A percentile compares a stretch with the other conserved stretches of the same genome.
Conservation (phyloP, 164 flowering plant species). For the Amborella trichopoda region DNA sequence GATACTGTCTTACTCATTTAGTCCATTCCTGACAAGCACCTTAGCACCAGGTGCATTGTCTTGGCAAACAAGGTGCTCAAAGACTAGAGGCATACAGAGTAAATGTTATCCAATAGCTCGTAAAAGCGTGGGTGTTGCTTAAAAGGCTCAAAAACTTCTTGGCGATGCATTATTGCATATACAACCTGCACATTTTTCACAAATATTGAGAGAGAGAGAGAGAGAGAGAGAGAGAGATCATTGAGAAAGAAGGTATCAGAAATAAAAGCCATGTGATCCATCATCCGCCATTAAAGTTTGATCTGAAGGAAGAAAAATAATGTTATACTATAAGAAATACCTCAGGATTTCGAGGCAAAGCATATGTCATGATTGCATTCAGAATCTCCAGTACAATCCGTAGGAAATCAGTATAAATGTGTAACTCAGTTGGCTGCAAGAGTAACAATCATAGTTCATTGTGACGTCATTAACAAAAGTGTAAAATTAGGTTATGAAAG, state of each 20-base stretch:
- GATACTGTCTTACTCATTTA: too few relatives aligned
- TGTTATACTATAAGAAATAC: too few relatives aligned
- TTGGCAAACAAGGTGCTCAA: too few relatives aligned
- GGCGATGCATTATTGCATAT: slow-evolving; percentile 92
- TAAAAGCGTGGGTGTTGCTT: slow-evolving; percentile 86
- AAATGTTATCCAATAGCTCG: slow-evolving; percentile 88
- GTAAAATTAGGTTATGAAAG: too few relatives aligned
- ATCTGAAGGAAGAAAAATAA: too few relatives aligned
- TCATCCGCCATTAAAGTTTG: too few relatives aligned
- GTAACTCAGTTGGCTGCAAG: slow-evolving; percentile 78
- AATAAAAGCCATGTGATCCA: too few relatives aligned
- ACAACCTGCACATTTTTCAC: slow-evolving; percentile 78
- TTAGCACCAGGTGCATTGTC: background rate
- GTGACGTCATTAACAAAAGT: too few relatives aligned
- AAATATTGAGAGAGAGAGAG: too few relatives aligned
- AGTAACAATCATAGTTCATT: slow-evolving; percentile 1
- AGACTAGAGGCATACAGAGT: slow-evolving; percentile 34
- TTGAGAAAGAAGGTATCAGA: too few relatives aligned
- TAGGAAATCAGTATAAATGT: slow-evolving; percentile 84
- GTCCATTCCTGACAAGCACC: too few relatives aligned
- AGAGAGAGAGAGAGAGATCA: too few relatives aligned
- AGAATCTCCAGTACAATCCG: slow-evolving; percentile 89
- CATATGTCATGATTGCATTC: slow-evolving; percentile 86
- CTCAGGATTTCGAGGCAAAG: slow-evolving; percentile 93
- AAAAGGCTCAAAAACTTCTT: slow-evolving; percentile 92